Evolutionary conservation across 192 early-diverging fungal genomes (phyloP), one percentile per base, ranked within the genome.

Genomic region (Umbelopsis sp.): DNA sequence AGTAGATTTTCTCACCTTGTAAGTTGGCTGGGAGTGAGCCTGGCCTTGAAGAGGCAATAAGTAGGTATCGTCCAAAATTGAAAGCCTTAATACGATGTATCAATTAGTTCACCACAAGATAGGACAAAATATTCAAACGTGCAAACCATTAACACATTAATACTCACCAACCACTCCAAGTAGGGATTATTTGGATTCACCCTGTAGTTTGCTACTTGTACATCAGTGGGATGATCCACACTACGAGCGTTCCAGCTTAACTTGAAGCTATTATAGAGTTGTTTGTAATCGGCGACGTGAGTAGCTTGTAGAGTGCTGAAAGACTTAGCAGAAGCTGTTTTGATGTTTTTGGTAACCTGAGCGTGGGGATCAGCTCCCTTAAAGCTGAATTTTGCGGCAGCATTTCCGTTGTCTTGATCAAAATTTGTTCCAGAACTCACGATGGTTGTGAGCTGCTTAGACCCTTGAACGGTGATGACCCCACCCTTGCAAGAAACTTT

Each of bases 11-110:
- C 17, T 50, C 21, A 21, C 53, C 71, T 20, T 65, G 51, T 0
- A 74, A 69, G 66, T 69, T 80, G 0, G 74, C 25, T 1, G 79
- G 79, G 20, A 80, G 69, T 9, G 79, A 76, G n/a, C 79, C 75
- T 4, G 72, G 69, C 22, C 75, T 17, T 12, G 79, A 80, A 0
- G 66, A 74, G 0, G 72, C 68, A 49, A 80, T 80, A 17, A 80
- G 41, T 21, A 77, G 54, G 24, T 80, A 80, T 4, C 79, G 71
- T 14, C 66, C 66, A 50, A 71, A 77, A 45, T 80, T 74, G 2
- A 77, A 59, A 26, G 54, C 54, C 54, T 59, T 4, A 12, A 16
- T 24, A 29, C 3, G 10, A 34, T 32, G 4, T 8, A 4, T 20
- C 25, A 1, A 38, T 38, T 32, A 59, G 25, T 59, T 0, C 31